A percentile compares a stretch with the other conserved stretches of the same genome.
These are phyloP conservation scores for Passiflora organensis DNA, from an alignment of 345 rosid species.

Conservation along the genomic window DNA sequence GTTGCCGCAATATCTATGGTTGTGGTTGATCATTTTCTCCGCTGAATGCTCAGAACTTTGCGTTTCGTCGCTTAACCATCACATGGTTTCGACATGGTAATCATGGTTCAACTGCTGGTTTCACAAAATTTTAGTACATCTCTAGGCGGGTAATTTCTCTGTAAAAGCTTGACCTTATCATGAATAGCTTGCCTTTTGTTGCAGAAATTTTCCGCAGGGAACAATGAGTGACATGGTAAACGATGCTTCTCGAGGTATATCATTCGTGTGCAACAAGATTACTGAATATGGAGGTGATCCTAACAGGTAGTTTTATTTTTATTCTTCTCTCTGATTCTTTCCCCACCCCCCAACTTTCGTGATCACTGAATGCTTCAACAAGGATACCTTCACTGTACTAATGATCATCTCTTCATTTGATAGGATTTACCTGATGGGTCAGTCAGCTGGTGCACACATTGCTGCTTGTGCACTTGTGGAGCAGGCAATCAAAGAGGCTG, in stretches of 20 bases:
- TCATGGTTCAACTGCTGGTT: no score
- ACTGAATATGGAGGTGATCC: conserved; percentile 94
- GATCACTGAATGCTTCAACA: no score
- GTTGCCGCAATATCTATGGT: no score
- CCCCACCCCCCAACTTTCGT: no score
- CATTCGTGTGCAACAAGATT: conserved; percentile 74
- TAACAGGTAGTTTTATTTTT: conserved; percentile 42
- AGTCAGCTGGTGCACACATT: conserved; percentile 98
- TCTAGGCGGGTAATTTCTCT: no score
- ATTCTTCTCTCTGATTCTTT: background rate
- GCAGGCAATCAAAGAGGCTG: conserved; percentile 85
- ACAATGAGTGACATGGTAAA: conserved; percentile 88
- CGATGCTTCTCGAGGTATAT: conserved; percentile 90
- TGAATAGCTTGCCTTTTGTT: no score
- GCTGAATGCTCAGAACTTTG: no score
- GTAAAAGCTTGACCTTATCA: no score
- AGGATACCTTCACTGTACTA: background rate
- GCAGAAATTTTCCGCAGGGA: conserved; percentile 96
- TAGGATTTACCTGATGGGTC: conserved; percentile 94
- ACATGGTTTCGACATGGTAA: no score
- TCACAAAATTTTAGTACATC: no score
- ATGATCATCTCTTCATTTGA: conserved; percentile 5
- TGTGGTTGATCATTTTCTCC: no score
- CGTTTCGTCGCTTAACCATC: no score
- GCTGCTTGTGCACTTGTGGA: conserved; percentile 85